These are phyloP conservation scores for Ogataea philodendri DNA, from an alignment of 805 yeast genomes.

Conservation along the genomic window DNA sequence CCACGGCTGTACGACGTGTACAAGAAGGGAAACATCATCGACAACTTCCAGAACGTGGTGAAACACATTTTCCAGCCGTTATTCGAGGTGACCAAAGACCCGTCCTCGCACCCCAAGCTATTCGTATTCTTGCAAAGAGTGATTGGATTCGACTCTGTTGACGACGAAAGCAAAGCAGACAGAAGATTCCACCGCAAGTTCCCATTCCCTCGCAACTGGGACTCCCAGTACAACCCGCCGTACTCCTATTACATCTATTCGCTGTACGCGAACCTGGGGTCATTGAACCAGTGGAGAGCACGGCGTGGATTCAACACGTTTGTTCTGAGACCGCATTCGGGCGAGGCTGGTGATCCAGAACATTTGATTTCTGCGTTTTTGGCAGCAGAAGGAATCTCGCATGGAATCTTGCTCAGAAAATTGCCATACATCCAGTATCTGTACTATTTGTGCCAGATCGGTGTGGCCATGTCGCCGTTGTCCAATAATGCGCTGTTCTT, in stretches of 20 bases:
- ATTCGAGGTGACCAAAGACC: slow-evolving; percentile 85
- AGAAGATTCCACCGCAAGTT: slow-evolving; percentile 75
- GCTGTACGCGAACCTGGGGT: slow-evolving; percentile 79
- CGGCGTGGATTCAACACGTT: slow-evolving; percentile 79
- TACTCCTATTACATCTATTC: slow-evolving; percentile 93
- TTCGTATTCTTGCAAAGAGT: slow-evolving; percentile 88
- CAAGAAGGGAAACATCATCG: slow-evolving; percentile 68
- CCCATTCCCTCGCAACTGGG: slow-evolving; percentile 88
- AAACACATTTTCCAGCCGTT: slow-evolving; percentile 81
- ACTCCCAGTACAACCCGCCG: slow-evolving; percentile 81
- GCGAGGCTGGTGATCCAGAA: slow-evolving; percentile 99
- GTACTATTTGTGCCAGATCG: slow-evolving; percentile 91
- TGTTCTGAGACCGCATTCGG: slow-evolving; percentile 96
- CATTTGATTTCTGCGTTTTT: slow-evolving; percentile 88
- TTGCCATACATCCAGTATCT: slow-evolving; percentile 93
- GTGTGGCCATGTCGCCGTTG: slow-evolving; percentile 97
- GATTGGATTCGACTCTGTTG: slow-evolving; percentile 97
- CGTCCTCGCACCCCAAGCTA: slow-evolving; percentile 85
- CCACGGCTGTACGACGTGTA: slow-evolving; percentile 92
- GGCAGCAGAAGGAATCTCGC: slow-evolving; percentile 89
- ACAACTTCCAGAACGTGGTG: slow-evolving; percentile 71
- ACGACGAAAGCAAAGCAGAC: slow-evolving; percentile 93
- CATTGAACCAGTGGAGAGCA: slow-evolving; percentile 81
- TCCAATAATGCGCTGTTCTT: slow-evolving; percentile 94
- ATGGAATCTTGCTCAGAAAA: slow-evolving; percentile 90